These are phyloP conservation scores for Lactarius vividus DNA, from an alignment of 768 basidiomycete genomes.

Conservation along the genomic window DNA sequence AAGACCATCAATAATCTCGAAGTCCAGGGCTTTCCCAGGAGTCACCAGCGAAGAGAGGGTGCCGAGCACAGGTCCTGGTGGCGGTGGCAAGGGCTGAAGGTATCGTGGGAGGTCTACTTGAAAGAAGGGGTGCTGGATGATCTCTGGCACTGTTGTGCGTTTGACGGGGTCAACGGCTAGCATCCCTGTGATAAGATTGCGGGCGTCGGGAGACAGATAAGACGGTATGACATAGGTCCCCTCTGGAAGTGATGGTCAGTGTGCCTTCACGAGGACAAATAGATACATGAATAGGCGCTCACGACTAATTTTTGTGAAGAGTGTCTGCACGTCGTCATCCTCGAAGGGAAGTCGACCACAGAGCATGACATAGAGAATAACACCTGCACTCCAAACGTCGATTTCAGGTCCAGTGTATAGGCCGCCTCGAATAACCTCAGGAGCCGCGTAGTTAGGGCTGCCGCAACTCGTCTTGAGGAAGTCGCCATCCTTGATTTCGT, in stretches of 20 bases:
- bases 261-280: neutral
- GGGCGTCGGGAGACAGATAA: conserved; percentile 77
- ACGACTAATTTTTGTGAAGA: conserved; percentile 96
- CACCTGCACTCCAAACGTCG: conserved; percentile 98
- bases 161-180: conserved; percentile 92
- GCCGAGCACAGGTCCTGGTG: conserved; percentile 73
- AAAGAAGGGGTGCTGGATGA: conserved; percentile 89
- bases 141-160: conserved; percentile 90
- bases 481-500: conserved; percentile 94
- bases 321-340: conserved; percentile 88
- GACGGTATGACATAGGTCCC: conserved; percentile 83
- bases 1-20: conserved; percentile 86
- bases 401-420: conserved; percentile 97
- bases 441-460: conserved; percentile 97
- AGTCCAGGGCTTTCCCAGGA: conserved; percentile 64
- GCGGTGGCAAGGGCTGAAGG: conserved; percentile 77
- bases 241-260: conserved; percentile 45
- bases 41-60: conserved; percentile 69
- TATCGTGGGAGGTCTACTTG: conserved; percentile 82
- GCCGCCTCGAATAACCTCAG: conserved; percentile 94
- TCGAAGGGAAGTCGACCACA: conserved; percentile 95
- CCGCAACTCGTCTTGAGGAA: conserved; percentile 98
- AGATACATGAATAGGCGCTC: conserved; percentile 32
- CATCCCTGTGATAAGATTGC: conserved; percentile 81
- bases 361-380: conserved; percentile 98